Percentiles rank a stretch among this genome's conserved stretches.
These are phyloP conservation scores for Kluyveromyces nonfermentans DNA, from an alignment of 805 yeast genomes.

Conservation along the genomic window DNA sequence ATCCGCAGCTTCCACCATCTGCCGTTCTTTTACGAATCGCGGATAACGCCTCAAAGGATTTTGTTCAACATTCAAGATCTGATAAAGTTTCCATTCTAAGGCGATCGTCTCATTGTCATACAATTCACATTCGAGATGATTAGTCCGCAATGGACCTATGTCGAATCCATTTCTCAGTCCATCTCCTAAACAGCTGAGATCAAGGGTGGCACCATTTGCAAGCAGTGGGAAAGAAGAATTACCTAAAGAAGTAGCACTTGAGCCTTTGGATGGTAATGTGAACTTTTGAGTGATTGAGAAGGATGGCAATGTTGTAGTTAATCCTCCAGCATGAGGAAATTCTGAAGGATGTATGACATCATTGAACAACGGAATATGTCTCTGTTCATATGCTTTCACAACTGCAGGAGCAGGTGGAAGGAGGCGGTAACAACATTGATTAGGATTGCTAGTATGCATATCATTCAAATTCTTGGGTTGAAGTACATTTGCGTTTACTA, in stretches of 20 bases:
- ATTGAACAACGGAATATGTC: neutral
- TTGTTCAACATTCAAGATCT: neutral
- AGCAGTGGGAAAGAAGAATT: neutral
- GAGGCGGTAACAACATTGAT: neutral
- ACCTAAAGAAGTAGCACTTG: neutral
- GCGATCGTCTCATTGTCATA: conserved; percentile 5
- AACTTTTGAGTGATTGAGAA: neutral
- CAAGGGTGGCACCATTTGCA: neutral
- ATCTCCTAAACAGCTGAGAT: conserved; percentile 1
- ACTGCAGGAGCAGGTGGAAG: neutral
- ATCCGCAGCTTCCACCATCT: conserved; percentile 14
- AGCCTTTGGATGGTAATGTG: neutral
- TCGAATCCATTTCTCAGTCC: neutral
- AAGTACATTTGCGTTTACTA: neutral
- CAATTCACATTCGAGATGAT: neutral
- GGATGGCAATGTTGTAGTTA: neutral
- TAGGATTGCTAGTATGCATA: neutral
- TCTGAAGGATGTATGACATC: neutral
- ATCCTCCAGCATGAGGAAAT: neutral
- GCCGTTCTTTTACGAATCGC: conserved; percentile 19
- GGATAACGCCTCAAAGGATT: conserved; percentile 7
- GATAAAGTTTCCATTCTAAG: conserved; percentile 2
- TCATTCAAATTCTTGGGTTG: neutral
- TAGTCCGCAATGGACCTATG: neutral
- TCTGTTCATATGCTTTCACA: neutral